Evolutionary conservation across 345 rosid species (phyloP).

Genomic region (Lagerstroemia speciosa): DNA sequence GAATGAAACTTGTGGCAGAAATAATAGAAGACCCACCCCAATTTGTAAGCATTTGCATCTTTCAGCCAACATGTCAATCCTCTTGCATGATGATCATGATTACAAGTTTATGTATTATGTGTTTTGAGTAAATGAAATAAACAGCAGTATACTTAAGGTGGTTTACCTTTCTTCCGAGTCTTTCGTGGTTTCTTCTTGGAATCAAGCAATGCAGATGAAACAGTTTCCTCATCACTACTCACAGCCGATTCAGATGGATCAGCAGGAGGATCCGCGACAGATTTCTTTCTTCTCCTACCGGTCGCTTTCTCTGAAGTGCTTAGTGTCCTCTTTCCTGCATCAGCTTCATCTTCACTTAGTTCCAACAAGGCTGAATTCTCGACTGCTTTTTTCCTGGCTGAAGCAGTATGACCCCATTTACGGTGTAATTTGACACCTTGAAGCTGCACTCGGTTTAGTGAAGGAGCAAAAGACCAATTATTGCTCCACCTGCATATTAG

Average conservation of each 20-base stretch:
- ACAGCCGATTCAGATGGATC: conserved; percentile 28
- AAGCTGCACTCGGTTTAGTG: conserved; percentile 29
- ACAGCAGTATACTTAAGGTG: background rate
- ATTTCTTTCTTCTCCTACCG: conserved; percentile 50
- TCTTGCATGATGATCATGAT: background rate
- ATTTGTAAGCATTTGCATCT: background rate
- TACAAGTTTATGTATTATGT: background rate
- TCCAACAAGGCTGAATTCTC: conserved; percentile 32
- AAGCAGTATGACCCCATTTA: conserved; percentile 36
- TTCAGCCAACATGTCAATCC: background rate
- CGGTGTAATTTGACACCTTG: conserved; percentile 34
- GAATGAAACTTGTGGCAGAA: background rate
- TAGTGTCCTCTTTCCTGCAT: conserved; percentile 33
- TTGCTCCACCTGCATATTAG: conserved; percentile 36
- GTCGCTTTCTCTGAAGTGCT: conserved; percentile 30
- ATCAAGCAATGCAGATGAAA: conserved; percentile 12
- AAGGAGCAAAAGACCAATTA: conserved; percentile 24
- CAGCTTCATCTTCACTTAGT: conserved; percentile 34
- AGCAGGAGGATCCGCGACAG: conserved; percentile 17
- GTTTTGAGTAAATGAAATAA: background rate
- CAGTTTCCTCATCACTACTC: conserved; percentile 26
- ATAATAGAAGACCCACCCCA: background rate
- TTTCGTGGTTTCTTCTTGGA: conserved; percentile 21
- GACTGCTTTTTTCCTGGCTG: conserved; percentile 43
- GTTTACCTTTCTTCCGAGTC: conserved; percentile 43